Base-by-base conservation (phyloP, 495 filamentous ascomycete species). In the Aspergillus egyptiacus region DNA sequence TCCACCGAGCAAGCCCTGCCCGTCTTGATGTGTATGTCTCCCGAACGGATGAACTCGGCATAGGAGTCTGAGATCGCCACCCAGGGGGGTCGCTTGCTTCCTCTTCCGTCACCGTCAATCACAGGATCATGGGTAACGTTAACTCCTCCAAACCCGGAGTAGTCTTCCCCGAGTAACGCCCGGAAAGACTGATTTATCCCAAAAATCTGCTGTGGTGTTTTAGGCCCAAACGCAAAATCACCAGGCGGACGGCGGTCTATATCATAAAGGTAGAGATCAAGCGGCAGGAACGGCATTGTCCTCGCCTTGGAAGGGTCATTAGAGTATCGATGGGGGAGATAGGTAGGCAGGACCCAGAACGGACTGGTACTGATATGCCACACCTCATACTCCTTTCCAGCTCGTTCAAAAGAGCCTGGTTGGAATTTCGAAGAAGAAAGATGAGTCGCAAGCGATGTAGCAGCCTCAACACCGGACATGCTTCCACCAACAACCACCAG, bases 401-500 rank as follows among this genome's bases (percentile, higher is more conserved):
- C 17, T 66, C 62, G 32, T 54, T 48, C 38, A 30, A 59, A 65
- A 14, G 62, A 46, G 1, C 59, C 61, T 1, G 77, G 72, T 0
- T 75, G 69, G 51, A 81, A 67, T 3, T 55, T 56, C 0, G 71
- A 67, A 17, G 81, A 80, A 1, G 86, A 88, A 3, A 89, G 62
- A 40, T 86, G 79, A 14, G 82, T 70, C 11, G 87, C 88, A 27
- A 90, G 72, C 3, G 81, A 77, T 17, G 82, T 80, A 6, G 86
- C 86, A 32, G 83, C 79, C 68, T 95, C 89, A 7, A 81, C 76
- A 0, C 87, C 87, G 14, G 86, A 91, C 77, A 94, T 89, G 47
- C 86, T 85, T 2, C 89, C 89, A 3, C 89, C 89, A 7, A 91
- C 74, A 11, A 96, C 76, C 2, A 91, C 74, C 39, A 94, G 78